These are phyloP conservation scores for Ulmus americana DNA, from an alignment of 331 rosid species.

Conservation along the genomic window DNA sequence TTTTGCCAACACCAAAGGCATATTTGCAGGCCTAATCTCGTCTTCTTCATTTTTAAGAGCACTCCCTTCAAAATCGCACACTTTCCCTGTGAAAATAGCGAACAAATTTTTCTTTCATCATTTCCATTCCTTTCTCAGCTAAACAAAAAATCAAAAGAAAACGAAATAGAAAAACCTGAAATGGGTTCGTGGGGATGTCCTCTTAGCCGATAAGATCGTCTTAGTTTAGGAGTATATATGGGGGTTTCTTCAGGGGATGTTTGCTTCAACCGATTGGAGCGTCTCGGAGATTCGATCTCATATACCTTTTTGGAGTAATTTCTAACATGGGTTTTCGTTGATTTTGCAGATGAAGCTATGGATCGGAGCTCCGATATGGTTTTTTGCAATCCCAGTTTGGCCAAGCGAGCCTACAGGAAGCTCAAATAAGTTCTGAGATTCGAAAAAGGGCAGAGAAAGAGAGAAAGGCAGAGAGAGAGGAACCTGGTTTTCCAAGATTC, in stretches of 20 bases:
- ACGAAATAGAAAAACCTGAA: conserved; percentile 4
- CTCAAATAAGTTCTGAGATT: background rate
- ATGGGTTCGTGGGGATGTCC: background rate
- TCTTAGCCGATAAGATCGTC: conserved; percentile 26
- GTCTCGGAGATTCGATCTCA: conserved; percentile 40
- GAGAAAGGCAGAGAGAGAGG: background rate
- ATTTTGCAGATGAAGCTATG: conserved; percentile 19
- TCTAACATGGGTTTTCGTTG: conserved; percentile 12
- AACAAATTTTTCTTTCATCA: background rate
- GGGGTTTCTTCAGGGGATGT: background rate
- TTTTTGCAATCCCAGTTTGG: conserved; percentile 42
- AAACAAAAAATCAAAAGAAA: background rate
- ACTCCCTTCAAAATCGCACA: conserved; percentile 12
- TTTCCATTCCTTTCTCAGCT: background rate
- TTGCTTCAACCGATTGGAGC: conserved; percentile 43
- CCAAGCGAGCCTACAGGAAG: conserved; percentile 42
- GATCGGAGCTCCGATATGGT: conserved; percentile 41
- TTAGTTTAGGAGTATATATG: background rate
- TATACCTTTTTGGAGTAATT: conserved; percentile 12
- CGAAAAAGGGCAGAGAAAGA: background rate
- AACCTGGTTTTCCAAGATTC: conserved; percentile 59
- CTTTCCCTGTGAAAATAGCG: background rate
- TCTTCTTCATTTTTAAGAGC: background rate
- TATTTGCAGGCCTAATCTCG: conserved; percentile 59
- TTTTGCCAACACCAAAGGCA: conserved; percentile 38